Conservation (phyloP, 2,329 filamentous ascomycete genomes). For the Coleophoma eucalyptorum region DNA sequence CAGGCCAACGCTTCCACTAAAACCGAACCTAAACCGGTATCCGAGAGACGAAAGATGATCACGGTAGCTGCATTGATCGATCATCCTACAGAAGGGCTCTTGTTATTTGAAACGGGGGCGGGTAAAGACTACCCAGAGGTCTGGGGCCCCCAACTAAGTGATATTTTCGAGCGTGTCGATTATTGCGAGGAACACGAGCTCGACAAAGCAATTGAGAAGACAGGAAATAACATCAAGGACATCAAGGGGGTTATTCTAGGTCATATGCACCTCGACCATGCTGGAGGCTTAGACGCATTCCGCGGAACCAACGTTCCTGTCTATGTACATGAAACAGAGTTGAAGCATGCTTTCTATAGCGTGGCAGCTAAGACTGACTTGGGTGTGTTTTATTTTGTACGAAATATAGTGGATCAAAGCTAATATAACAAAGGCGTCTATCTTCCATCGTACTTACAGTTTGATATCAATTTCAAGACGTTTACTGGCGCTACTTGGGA, state of each 20-base stretch:
- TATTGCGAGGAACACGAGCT: constrained; percentile 31
- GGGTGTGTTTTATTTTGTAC: too few species aligned
- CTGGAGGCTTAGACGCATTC: constrained; percentile 38
- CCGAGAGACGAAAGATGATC: not conserved
- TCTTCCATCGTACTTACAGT: constrained; percentile 29
- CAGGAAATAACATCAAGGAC: constrained; percentile 36
- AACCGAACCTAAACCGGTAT: not conserved
- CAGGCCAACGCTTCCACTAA: not conserved
- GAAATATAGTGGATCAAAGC: too few species aligned
- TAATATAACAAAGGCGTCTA: too few species aligned
- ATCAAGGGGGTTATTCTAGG: constrained; percentile 38
- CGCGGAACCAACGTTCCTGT: constrained; percentile 32
- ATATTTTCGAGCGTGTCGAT: constrained; percentile 31
- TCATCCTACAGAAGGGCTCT: constrained; percentile 3
- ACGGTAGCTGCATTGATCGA: constrained; percentile 4
- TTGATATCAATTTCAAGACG: constrained; percentile 34
- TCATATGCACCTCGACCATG: constrained; percentile 40
- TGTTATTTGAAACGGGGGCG: constrained; percentile 3
- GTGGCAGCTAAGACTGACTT: constrained; percentile 31
- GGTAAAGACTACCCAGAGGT: constrained; percentile 5
- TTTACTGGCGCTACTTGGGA: constrained; percentile 30
- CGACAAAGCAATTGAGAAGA: constrained; percentile 29
- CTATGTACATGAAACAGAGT: constrained; percentile 38
- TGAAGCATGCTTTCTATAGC: constrained; percentile 37
- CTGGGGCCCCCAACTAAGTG: constrained; percentile 29